phyloP scores from a whole-genome alignment of 192 early-diverging fungal genomes.

The Rhizophagus prolifer region DNA sequence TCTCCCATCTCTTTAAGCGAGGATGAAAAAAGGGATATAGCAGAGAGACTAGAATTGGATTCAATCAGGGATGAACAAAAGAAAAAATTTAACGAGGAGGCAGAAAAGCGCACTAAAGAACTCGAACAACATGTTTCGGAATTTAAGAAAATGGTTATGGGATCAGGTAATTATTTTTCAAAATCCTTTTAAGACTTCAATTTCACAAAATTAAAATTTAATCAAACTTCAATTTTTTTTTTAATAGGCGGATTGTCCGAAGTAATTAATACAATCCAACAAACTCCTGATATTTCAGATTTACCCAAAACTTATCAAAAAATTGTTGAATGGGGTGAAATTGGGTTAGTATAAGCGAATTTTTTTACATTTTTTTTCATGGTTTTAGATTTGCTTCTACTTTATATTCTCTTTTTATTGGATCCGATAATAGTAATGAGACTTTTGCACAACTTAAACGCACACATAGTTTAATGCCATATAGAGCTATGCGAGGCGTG shows the following conservation, averaged over 20 bases:
- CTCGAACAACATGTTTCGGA: constrained; percentile 47
- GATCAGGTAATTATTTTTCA: constrained; percentile 35
- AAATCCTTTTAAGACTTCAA: too few relatives aligned
- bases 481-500: constrained; percentile 47
- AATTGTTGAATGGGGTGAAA: constrained; percentile 56
- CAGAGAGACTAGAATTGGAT: constrained; percentile 41
- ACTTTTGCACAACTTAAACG: constrained; percentile 55
- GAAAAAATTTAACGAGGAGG: constrained; percentile 44
- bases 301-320: constrained; percentile 44
- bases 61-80: constrained; percentile 42
- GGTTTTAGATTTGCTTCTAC: constrained; percentile 50
- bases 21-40: constrained; percentile 40
- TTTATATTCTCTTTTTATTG: constrained; percentile 51
- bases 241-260: constrained; percentile 35
- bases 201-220: not conserved
- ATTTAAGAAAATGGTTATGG: constrained; percentile 47
- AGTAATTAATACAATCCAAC: constrained; percentile 36
- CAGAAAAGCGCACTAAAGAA: constrained; percentile 44
- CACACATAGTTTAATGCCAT: constrained; percentile 53
- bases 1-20: constrained; percentile 38
- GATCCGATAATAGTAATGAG: constrained; percentile 50
- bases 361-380: too few relatives aligned
- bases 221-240: not conserved
- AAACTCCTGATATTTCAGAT: constrained; percentile 36
- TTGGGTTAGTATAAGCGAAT: constrained; percentile 38